Conservation (phyloP, 2,329 filamentous ascomycete species). For the Lasiodiplodia gonubiensis region DNA sequence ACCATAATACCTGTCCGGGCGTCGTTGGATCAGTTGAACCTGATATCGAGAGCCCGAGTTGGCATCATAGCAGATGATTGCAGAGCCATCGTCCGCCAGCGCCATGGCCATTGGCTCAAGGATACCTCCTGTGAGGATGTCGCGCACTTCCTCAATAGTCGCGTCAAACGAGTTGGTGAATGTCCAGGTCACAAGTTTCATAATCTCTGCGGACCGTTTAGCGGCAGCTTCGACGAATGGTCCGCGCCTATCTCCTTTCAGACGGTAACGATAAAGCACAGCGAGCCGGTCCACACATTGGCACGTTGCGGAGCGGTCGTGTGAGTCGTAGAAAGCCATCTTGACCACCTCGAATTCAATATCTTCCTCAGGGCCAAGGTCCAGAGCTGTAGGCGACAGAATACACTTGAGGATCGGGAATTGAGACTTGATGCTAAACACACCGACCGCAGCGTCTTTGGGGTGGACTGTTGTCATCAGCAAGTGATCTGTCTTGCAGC, state of each 20-base stretch:
- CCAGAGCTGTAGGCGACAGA: constrained; percentile 11
- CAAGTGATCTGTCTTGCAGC: constrained; percentile 13
- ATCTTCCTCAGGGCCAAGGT: constrained; percentile 10
- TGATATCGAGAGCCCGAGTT: not conserved
- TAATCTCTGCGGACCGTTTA: constrained; percentile 4
- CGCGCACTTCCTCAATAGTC: not conserved
- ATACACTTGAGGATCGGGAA: constrained; percentile 23
- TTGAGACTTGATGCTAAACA: constrained; percentile 19
- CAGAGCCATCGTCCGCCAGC: constrained; percentile 1
- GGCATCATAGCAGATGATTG: constrained; percentile 3
- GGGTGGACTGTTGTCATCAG: constrained; percentile 13
- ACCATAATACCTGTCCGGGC: constrained; percentile 15
- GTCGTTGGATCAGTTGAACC: constrained; percentile 5
- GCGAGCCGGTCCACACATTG: constrained; percentile 17
- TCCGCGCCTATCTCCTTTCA: not conserved
- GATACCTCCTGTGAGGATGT: constrained; percentile 8
- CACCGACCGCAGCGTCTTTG: constrained; percentile 3
- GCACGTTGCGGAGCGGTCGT: not conserved
- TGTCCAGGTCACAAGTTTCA: constrained; percentile 27
- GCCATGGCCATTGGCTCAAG: constrained; percentile 20
- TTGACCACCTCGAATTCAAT: constrained; percentile 18
- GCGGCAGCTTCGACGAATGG: constrained; percentile 18
- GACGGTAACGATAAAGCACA: constrained; percentile 23
- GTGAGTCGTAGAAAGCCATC: constrained; percentile 18
- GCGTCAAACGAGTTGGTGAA: constrained; percentile 5